phyloP scores from a whole-genome alignment of 2,329 filamentous ascomycete genomes.

The Akanthomyces lecanii region DNA sequence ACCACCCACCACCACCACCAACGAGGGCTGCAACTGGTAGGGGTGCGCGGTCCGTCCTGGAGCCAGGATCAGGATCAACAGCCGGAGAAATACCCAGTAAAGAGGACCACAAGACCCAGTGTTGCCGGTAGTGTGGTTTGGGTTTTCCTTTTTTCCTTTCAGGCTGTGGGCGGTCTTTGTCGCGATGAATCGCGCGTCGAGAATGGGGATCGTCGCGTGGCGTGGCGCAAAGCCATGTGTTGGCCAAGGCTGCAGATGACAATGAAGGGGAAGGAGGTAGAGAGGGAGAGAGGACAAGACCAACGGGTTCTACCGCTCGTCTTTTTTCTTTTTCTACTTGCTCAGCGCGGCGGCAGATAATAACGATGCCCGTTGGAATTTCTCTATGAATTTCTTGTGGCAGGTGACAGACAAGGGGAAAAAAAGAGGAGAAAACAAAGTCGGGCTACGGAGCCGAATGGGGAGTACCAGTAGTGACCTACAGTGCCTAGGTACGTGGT shows the following conservation, averaged over 20 bases:
- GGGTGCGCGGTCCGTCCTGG: neutral
- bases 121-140: neutral
- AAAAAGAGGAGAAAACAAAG: neutral
- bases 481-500: no score
- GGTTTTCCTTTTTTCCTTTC: neutral
- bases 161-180: no score
- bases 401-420: neutral
- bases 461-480: neutral
- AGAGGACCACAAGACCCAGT: neutral
- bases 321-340: neutral
- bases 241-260: neutral
- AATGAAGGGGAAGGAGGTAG: neutral
- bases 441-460: no score
- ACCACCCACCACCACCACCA: neutral
- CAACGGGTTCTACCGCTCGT: neutral
- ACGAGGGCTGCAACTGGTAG: neutral
- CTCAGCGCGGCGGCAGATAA: neutral
- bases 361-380: neutral
- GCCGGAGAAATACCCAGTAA: neutral
- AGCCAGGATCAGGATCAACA: neutral
- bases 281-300: neutral
- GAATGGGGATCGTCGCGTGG: constrained; percentile 10
- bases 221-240: neutral
- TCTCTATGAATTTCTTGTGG: neutral
- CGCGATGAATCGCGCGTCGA: constrained; percentile 6